A percentile compares a stretch with the other conserved stretches of the same genome.
phyloP scores from a whole-genome alignment of 805 yeast genomes.

The Scheffersomyces lignosus region DNA sequence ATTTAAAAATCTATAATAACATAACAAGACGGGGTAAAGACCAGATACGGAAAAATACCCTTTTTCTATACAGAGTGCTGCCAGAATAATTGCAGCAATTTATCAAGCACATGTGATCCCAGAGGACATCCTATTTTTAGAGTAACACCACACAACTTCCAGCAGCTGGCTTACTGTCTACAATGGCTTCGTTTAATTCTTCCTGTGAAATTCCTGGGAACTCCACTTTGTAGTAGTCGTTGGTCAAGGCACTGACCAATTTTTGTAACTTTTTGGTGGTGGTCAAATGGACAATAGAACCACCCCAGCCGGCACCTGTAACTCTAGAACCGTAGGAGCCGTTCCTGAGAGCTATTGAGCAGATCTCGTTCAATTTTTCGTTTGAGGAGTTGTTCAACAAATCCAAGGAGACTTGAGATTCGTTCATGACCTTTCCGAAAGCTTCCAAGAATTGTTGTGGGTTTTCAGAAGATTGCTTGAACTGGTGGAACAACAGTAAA shows the following conservation, averaged over 20 bases:
- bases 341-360: conserved; percentile 50
- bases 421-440: conserved; percentile 59
- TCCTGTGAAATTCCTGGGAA: conserved; percentile 49
- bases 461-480: conserved; percentile 11
- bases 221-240: conserved; percentile 50
- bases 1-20: too few relatives aligned
- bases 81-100: too few relatives aligned
- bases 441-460: conserved; percentile 31
- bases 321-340: conserved; percentile 68
- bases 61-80: too few relatives aligned
- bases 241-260: conserved; percentile 44
- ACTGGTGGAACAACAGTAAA: conserved; percentile 35
- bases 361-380: conserved; percentile 52
- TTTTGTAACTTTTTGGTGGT: conserved; percentile 37
- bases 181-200: conserved; percentile 50
- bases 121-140: too few relatives aligned
- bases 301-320: conserved; percentile 85
- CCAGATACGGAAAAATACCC: too few relatives aligned
- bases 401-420: conserved; percentile 55
- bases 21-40: too few relatives aligned
- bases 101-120: too few relatives aligned
- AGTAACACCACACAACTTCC: conserved; percentile 42
- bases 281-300: conserved; percentile 67
- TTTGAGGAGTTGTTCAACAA: conserved; percentile 54
- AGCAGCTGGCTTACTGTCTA: conserved; percentile 54